Evolutionary conservation across 768 basidiomycete species (phyloP).

Genomic region (Symmetrospora coprosmae): DNA sequence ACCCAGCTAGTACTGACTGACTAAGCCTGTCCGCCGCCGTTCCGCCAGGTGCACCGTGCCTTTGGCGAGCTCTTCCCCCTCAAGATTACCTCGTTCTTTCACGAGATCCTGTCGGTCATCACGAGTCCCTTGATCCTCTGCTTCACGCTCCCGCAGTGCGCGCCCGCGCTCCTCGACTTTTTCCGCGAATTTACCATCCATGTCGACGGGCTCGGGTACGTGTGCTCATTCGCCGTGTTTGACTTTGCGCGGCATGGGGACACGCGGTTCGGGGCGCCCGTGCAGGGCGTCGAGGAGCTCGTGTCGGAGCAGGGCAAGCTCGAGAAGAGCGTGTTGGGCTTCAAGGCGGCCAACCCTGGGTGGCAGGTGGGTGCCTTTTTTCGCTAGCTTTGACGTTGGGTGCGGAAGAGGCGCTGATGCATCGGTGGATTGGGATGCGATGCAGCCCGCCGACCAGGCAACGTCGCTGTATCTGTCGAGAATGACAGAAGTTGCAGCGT

Average conservation of each 20-base stretch:
- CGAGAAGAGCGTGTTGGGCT: slow-evolving; percentile 94
- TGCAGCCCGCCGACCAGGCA: slow-evolving; percentile 52
- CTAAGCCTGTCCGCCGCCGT: not conserved
- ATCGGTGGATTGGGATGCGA: not conserved
- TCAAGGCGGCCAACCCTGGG: slow-evolving; percentile 49
- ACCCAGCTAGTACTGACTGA: not conserved
- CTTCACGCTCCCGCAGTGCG: slow-evolving; percentile 78
- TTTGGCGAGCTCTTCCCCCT: slow-evolving; percentile 88
- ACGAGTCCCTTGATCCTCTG: slow-evolving; percentile 87
- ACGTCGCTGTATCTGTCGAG: slow-evolving; percentile 79
- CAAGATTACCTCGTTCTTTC: slow-evolving; percentile 72
- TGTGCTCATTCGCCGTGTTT: slow-evolving; percentile 96
- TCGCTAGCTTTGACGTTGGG: too few relatives aligned
- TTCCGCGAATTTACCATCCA: slow-evolving; percentile 97
- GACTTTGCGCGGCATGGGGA: slow-evolving; percentile 92
- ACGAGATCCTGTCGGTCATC: slow-evolving; percentile 79
- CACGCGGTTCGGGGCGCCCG: slow-evolving; percentile 79
- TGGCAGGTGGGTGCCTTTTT: slow-evolving; percentile 11
- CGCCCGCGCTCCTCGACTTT: slow-evolving; percentile 85
- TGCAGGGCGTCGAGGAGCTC: slow-evolving; percentile 32
- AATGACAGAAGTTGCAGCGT: slow-evolving; percentile 41
- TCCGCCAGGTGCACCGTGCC: slow-evolving; percentile 73
- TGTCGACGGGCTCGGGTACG: slow-evolving; percentile 87
- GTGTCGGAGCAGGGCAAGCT: slow-evolving; percentile 60
- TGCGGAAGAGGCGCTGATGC: too few relatives aligned